phyloP scores from a whole-genome alignment of 148 eudicot species.

The Rhododendron griersonianum region DNA sequence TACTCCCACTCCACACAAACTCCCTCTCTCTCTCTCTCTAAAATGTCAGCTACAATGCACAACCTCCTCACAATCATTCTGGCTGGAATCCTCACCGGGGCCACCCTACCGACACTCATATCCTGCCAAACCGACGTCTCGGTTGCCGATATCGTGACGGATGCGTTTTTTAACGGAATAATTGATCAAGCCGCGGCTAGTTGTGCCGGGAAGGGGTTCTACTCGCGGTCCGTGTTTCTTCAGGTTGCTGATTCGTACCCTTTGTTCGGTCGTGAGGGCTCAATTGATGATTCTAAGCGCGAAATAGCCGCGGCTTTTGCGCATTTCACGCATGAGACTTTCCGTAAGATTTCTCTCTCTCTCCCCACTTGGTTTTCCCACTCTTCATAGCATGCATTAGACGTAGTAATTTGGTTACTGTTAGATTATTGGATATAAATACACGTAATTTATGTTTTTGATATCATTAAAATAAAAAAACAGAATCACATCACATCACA shows the following conservation, averaged over 20 bases:
- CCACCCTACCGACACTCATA: conserved; percentile 6
- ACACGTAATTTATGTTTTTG: too few relatives aligned
- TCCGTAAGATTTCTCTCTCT: conserved; percentile 30
- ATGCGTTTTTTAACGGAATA: conserved; percentile 47
- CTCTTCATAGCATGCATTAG: too few relatives aligned
- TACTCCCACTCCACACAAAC: background rate
- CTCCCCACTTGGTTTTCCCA: background rate
- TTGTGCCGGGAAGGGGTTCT: conserved; percentile 56
- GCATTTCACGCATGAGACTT: conserved; percentile 67
- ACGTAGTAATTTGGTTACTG: background rate
- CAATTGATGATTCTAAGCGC: conserved; percentile 39
- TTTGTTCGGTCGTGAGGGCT: conserved; percentile 42
- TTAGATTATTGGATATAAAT: too few relatives aligned
- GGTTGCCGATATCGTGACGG: conserved; percentile 36
- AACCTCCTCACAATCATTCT: conserved; percentile 1
- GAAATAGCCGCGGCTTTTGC: conserved; percentile 74
- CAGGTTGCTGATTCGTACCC: conserved; percentile 24
- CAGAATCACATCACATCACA: conserved; percentile 11
- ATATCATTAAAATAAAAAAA: background rate
- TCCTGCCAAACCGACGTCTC: conserved; percentile 15
- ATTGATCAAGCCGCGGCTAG: conserved; percentile 21
- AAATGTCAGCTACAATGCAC: background rate
- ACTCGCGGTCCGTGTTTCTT: conserved; percentile 40
- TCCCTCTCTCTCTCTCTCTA: background rate
- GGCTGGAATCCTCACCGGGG: conserved; percentile 11